A percentile compares a stretch with the other conserved stretches of the same genome.
Conservation (phyloP, 805 yeast genomes). For the Sungouiozyma ichnusensis region DNA sequence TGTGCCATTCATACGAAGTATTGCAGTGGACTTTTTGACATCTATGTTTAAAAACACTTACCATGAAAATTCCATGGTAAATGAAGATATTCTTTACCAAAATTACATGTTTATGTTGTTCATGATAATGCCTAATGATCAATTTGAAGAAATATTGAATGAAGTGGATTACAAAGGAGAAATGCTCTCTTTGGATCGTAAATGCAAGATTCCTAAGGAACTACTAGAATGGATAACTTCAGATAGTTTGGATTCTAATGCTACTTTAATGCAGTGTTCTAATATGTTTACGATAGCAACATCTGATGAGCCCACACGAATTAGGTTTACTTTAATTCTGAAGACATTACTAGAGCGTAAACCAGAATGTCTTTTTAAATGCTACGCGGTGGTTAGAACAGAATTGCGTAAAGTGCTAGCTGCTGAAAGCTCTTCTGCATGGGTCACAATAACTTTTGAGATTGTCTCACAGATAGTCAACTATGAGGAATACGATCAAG, state of each 20-base stretch:
- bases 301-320: slow-evolving; percentile 29
- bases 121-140: slow-evolving; percentile 30
- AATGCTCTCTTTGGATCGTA: slow-evolving; percentile 24
- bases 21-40: slow-evolving; percentile 37
- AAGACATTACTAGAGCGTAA: slow-evolving; percentile 25
- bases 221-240: slow-evolving; percentile 28
- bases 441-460: slow-evolving; percentile 28
- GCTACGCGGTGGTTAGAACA: slow-evolving; percentile 24
- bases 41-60: slow-evolving; percentile 36
- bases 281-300: slow-evolving; percentile 24
- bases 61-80: slow-evolving; percentile 22
- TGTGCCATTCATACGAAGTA: slow-evolving; percentile 43
- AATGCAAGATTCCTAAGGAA: slow-evolving; percentile 30
- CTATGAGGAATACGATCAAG: slow-evolving; percentile 23
- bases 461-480: slow-evolving; percentile 23
- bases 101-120: slow-evolving; percentile 29
- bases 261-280: slow-evolving; percentile 30
- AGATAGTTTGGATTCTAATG: slow-evolving; percentile 22
- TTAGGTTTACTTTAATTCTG: slow-evolving; percentile 27
- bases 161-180: slow-evolving; percentile 31
- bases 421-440: slow-evolving; percentile 23
- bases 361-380: slow-evolving; percentile 25
- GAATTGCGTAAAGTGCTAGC: slow-evolving; percentile 27
- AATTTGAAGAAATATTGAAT: slow-evolving; percentile 26
- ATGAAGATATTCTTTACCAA: slow-evolving; percentile 11